A percentile compares a stretch with the other conserved stretches of the same genome.
Evolutionary conservation across 345 rosid genomes (phyloP).

Genomic region (Nasturtium officinale): DNA sequence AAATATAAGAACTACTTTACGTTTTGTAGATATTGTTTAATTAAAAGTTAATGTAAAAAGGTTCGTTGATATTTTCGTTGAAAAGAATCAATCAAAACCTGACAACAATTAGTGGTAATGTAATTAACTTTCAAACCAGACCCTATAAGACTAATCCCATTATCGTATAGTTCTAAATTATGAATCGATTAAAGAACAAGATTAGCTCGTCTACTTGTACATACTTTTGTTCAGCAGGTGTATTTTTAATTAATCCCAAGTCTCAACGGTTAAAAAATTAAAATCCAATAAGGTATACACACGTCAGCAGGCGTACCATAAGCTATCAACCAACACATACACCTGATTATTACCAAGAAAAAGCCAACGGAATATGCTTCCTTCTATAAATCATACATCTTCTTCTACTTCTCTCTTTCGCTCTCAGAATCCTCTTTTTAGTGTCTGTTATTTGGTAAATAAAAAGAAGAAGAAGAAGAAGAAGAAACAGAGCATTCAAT

Average conservation of each 20-base stretch:
- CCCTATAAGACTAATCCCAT: slow-evolving; percentile 3
- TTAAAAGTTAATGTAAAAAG: slow-evolving; percentile 28
- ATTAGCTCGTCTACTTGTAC: background rate
- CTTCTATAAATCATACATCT: slow-evolving; percentile 24
- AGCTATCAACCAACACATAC: slow-evolving; percentile 27
- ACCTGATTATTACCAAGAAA: slow-evolving; percentile 26
- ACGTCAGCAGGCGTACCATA: slow-evolving; percentile 29
- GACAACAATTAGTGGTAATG: slow-evolving; percentile 7
- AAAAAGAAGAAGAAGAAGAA: slow-evolving; percentile 17
- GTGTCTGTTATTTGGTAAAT: background rate
- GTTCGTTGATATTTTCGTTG: slow-evolving; percentile 29
- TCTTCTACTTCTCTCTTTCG: slow-evolving; percentile 28
- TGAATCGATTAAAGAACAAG: background rate
- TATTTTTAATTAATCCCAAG: slow-evolving; percentile 10
- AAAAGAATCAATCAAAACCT: slow-evolving; percentile 20
- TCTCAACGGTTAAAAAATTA: slow-evolving; percentile 28
- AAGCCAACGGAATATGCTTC: slow-evolving; percentile 17
- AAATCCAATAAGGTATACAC: background rate
- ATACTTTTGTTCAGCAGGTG: background rate
- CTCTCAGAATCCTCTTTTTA: slow-evolving; percentile 12
- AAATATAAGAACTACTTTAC: slow-evolving; percentile 28
- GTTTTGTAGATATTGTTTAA: slow-evolving; percentile 27
- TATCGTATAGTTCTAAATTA: slow-evolving; percentile 6
- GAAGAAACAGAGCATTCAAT: slow-evolving; percentile 21
- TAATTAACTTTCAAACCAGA: background rate